These are phyloP conservation scores for Chytridium lagenaria DNA, from an alignment of 371 early-diverging fungal species.

Conservation along the genomic window DNA sequence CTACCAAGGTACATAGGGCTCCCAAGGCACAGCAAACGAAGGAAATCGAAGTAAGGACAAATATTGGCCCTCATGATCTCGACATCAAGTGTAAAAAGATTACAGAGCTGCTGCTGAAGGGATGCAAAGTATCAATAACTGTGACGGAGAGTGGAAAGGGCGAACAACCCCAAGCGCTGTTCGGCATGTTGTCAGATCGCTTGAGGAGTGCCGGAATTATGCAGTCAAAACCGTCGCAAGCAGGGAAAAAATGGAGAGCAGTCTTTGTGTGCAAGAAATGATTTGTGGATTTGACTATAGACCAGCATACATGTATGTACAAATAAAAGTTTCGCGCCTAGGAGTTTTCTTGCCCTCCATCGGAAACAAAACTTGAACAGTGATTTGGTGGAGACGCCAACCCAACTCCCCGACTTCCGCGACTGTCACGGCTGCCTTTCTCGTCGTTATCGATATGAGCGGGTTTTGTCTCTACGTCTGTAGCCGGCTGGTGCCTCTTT, in stretches of 20 bases:
- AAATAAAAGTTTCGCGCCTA: too few species aligned
- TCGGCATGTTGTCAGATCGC: not conserved
- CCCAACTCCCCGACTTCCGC: too few species aligned
- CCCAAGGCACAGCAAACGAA: slow-evolving; percentile 5
- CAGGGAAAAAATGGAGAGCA: slow-evolving; percentile 1
- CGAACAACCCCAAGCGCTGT: not conserved
- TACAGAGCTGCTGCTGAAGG: not conserved
- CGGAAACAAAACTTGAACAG: not conserved
- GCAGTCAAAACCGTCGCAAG: not conserved
- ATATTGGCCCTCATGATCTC: slow-evolving; percentile 1
- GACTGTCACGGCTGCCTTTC: too few species aligned
- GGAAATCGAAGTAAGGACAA: not conserved
- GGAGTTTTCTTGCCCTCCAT: too few species aligned
- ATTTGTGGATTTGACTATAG: not conserved
- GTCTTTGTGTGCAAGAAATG: not conserved
- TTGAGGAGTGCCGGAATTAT: not conserved
- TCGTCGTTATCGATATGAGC: too few species aligned
- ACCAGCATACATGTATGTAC: too few species aligned
- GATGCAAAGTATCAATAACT: not conserved
- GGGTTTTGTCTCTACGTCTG: too few species aligned
- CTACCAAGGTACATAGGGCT: not conserved
- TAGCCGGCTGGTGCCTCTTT: not conserved
- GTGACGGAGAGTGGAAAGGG: not conserved
- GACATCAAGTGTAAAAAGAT: not conserved
- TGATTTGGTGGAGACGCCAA: not conserved